Conservation (phyloP, 305 asterid genomes). For the Solanum hybrid region DNA sequence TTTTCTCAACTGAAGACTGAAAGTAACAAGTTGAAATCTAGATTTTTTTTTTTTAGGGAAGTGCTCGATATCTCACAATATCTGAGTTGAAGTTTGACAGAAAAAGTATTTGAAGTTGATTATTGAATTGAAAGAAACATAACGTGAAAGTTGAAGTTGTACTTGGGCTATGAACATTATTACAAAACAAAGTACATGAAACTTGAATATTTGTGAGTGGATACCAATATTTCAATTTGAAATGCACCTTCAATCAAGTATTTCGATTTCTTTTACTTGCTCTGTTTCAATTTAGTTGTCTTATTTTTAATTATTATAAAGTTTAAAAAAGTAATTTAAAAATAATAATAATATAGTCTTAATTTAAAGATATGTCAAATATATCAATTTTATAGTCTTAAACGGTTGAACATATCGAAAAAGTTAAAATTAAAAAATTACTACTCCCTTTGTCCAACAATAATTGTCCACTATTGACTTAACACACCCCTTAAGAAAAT, state of each 20-base stretch:
- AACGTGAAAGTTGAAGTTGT: not conserved
- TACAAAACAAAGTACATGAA: not conserved
- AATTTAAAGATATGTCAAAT: not conserved
- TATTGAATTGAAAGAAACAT: not conserved
- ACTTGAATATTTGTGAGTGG: not conserved
- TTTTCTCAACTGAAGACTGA: not conserved
- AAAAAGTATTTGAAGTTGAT: not conserved
- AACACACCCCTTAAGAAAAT: no score
- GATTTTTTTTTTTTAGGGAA: not conserved
- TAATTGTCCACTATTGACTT: no score
- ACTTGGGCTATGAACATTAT: not conserved
- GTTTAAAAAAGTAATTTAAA: not conserved
- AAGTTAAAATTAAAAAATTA: no score
- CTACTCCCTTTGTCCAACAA: no score
- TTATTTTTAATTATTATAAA: not conserved
- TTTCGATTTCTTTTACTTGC: not conserved
- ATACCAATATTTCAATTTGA: not conserved
- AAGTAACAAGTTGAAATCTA: not conserved
- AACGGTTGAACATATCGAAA: not conserved
- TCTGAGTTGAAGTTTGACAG: not conserved
- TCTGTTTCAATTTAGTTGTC: not conserved
- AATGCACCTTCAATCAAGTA: not conserved
- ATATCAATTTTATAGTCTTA: not conserved
- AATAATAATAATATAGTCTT: no score
- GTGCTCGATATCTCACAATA: not conserved